Evolutionary conservation across 495 filamentous ascomycete species (phyloP), one percentile per base, ranked within the genome.

Genomic region (Penicillium coffeae): DNA sequence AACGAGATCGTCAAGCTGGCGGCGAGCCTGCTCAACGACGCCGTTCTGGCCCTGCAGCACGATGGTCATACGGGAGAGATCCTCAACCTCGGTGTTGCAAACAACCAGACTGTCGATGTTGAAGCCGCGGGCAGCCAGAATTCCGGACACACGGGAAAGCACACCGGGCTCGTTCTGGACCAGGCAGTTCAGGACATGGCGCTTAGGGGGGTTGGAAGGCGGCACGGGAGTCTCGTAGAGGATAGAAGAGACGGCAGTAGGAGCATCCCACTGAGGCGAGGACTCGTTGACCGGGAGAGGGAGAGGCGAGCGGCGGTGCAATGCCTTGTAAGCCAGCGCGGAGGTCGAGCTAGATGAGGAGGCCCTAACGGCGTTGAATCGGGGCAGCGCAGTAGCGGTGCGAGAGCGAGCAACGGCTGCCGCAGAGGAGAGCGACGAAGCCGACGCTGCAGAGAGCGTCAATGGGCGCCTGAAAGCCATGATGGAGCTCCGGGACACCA

Each of bases 121-220:
- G 84, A 98, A 98, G 48, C 93, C 93, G 34, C 93, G 81, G 21
- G 93, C 93, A 13, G 93, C 93, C 22, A 98, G 80, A 63, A 98
- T 97, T 45, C 93, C 93, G 8, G 93, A 96, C 9, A 98, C 88
- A 48, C 93, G 90, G 38, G 90, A 95, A 15, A 98, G 79, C 44
- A 98, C 93, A 68, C 93, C 93, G 37, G 93, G 93, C 71, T 98
- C 93, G 71, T 98, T 98, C 69, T 98, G 93, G 52, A 98, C 93
- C 45, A 98, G 83, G 70, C 93, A 98, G 74, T 98, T 97, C 67
- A 98, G 82, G 63, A 98, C 76, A 66, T 96, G 93, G 12, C 89
- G 85, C 73, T 96, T 96, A 25, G 89, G 89, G 3, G 93, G 91
- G 30, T 85, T 81, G 51, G 78, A 72, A 2, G 90, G 90, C 10